These are phyloP conservation scores for Helianthus tuberosus DNA, from an alignment of 129 eudicot genomes.

Conservation along the genomic window DNA sequence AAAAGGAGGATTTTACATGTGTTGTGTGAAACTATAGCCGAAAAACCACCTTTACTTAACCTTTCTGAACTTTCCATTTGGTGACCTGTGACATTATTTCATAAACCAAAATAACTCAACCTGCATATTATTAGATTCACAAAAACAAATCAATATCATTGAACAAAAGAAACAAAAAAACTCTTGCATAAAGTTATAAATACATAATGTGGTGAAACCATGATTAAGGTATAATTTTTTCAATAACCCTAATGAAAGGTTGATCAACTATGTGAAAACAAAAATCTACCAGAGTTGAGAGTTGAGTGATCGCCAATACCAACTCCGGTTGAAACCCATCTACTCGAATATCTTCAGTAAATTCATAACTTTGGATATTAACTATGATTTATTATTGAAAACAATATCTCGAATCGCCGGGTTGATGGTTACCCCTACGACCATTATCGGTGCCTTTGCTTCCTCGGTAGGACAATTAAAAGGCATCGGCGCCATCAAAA, in stretches of 20 bases:
- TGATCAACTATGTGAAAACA: background rate
- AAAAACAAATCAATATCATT: constrained; percentile 15
- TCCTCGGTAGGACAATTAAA: too few species aligned
- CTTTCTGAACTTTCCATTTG: constrained; percentile 96
- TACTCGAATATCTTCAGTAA: too few species aligned
- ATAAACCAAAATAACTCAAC: constrained; percentile 31
- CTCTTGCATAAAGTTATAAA: background rate
- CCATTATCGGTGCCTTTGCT: too few species aligned
- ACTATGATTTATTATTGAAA: too few species aligned
- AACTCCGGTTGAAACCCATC: too few species aligned
- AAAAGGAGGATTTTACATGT: constrained; percentile 48
- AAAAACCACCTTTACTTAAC: constrained; percentile 94
- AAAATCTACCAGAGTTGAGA: too few species aligned
- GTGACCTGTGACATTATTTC: constrained; percentile 77
- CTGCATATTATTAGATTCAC: constrained; percentile 22
- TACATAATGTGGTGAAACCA: constrained; percentile 33
- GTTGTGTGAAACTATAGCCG: constrained; percentile 94
- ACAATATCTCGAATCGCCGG: too few species aligned
- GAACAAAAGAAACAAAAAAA: background rate
- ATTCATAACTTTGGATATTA: too few species aligned
- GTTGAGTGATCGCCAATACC: too few species aligned
- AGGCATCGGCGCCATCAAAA: too few species aligned
- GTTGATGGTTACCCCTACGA: too few species aligned
- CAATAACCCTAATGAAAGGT: constrained; percentile 5
- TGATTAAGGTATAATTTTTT: constrained; percentile 14